Evolutionary conservation across 768 basidiomycete genomes (phyloP), one percentile per base, ranked within the genome.

Genomic region (Tylopilus intermedius): DNA sequence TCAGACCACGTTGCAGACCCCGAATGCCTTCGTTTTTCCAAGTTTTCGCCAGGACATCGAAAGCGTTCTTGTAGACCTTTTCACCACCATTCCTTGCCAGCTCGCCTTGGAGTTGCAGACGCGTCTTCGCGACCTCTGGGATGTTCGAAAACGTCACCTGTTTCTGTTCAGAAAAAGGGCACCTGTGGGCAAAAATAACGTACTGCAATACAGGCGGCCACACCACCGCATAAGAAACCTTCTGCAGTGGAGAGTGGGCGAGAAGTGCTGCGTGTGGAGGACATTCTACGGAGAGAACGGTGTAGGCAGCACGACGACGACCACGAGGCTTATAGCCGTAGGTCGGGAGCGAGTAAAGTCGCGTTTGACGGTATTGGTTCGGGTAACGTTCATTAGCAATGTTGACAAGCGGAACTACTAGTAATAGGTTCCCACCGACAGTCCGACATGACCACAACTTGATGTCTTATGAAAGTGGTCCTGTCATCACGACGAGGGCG

Each of bases 61-160:
- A 54, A n/a, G 86, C 88, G 65, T 85, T 90, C 55, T 81, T 89
- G 74, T 99, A 99, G 3, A 97, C 90, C 65, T 83, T 89, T 58
- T 68, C 57, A 14, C 76, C 78, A 8, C 86, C 82, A 7, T 71
- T 78, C 64, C 87, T 92, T 32, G 88, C 83, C 10, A 99, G 81
- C 69, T 98, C 96, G 24, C 95, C 96, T 65, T 98, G 94, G 24
- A 99, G 79, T 68, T 99, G 96, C 47, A 99, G 72, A 50, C 95
- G 86, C 39, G 96, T 98, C 72, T 98, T 98, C 42, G 90, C 88
- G 21, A 71, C 65, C 60, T 87, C 86, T 5, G 84, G 84, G 11
- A 86, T 83, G 58, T 90, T 90, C 5, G 87, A 88, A 50, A 90
- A 72, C 8, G 88, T 88, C 45, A 90, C 87, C 88, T 90, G 60